Percentiles rank a stretch among this genome's conserved stretches.
phyloP scores from a whole-genome alignment of 2,329 filamentous ascomycete genomes.

The Sphaerulina vaccinii region DNA sequence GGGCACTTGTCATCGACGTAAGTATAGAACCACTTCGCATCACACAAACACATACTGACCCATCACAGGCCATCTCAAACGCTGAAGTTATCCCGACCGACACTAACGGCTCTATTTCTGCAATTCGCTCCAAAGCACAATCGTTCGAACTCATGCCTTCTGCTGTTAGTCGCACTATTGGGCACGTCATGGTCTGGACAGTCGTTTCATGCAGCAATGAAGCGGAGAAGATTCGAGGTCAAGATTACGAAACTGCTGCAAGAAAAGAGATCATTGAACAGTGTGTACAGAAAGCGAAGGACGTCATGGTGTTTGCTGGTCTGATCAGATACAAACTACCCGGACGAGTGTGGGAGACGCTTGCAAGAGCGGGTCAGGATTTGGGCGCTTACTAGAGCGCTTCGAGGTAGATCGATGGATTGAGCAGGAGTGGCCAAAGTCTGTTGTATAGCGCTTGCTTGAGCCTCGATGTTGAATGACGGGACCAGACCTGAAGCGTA shows the following conservation, averaged over 20 bases:
- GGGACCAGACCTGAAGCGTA: neutral
- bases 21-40: slow-evolving; percentile 38
- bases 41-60: slow-evolving; percentile 7
- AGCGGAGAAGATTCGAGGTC: slow-evolving; percentile 66
- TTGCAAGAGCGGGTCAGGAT: slow-evolving; percentile 78
- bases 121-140: slow-evolving; percentile 76
- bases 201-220: slow-evolving; percentile 81
- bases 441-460: neutral
- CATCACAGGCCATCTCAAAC: slow-evolving; percentile 28
- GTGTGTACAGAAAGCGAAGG: slow-evolving; percentile 77
- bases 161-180: slow-evolving; percentile 83
- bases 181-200: slow-evolving; percentile 90
- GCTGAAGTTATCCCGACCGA: slow-evolving; percentile 79
- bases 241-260: slow-evolving; percentile 65
- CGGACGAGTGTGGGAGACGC: slow-evolving; percentile 79
- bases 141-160: slow-evolving; percentile 77
- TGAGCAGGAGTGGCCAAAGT: neutral
- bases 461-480: neutral
- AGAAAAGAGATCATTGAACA: slow-evolving; percentile 60
- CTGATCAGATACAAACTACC: slow-evolving; percentile 89
- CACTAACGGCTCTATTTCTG: slow-evolving; percentile 70
- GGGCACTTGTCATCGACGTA: slow-evolving; percentile 64
- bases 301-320: slow-evolving; percentile 90
- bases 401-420: neutral
- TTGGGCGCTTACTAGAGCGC: slow-evolving; percentile 37